These are phyloP conservation scores for Spergularia marina DNA, from an alignment of 148 eudicot genomes.

Conservation along the genomic window DNA sequence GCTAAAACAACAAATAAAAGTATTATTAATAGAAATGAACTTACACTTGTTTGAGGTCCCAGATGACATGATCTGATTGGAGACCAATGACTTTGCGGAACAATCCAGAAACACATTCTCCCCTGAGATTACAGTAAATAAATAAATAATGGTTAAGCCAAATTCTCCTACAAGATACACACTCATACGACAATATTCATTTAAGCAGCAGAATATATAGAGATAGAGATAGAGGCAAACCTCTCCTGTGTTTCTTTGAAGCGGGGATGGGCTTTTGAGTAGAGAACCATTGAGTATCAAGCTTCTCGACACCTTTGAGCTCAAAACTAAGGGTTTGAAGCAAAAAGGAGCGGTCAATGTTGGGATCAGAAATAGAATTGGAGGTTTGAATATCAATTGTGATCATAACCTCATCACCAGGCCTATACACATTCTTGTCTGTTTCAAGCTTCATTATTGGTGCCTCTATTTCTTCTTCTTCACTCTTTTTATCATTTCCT, in stretches of 20 bases:
- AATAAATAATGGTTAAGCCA: neutral
- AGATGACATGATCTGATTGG: constrained; percentile 65
- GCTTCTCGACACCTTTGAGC: constrained; percentile 75
- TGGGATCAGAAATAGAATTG: constrained; percentile 8
- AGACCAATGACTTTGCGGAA: constrained; percentile 53
- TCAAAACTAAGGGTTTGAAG: constrained; percentile 68
- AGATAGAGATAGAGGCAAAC: constrained; percentile 27
- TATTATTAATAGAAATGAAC: constrained; percentile 26
- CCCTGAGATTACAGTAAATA: constrained; percentile 40
- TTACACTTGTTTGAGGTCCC: constrained; percentile 76
- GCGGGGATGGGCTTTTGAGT: constrained; percentile 54
- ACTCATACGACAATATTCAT: neutral
- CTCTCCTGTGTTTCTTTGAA: constrained; percentile 55
- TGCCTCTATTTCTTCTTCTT: constrained; percentile 19
- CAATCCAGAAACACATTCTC: constrained; percentile 86
- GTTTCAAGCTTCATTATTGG: constrained; percentile 50
- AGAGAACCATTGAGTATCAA: constrained; percentile 82
- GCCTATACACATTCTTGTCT: constrained; percentile 72
- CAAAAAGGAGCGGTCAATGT: constrained; percentile 39
- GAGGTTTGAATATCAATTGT: constrained; percentile 58
- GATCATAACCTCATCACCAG: constrained; percentile 67
- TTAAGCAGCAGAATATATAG: neutral
- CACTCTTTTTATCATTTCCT: constrained; percentile 16
- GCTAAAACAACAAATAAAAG: too few species aligned
- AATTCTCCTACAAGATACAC: neutral